phyloP scores from a whole-genome alignment of 352 stramenopile species.

The Globisporangium abappressorium region DNA sequence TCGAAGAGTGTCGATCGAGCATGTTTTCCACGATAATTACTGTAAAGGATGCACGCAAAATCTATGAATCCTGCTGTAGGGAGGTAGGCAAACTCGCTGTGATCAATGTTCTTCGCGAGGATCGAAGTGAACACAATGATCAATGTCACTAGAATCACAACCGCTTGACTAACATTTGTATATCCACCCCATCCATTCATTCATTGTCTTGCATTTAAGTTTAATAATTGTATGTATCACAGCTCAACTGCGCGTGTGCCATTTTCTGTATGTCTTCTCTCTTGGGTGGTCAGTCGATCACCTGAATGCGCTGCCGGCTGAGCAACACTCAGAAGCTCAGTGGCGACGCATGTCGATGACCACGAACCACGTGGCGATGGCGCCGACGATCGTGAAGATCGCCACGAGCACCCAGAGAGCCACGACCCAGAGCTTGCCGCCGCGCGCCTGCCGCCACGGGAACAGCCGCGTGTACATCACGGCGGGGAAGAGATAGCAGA shows the following conservation, averaged over 20 bases:
- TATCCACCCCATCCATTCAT: not conserved
- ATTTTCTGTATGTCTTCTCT: not conserved
- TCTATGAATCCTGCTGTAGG: too few relatives aligned
- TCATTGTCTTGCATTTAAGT: not conserved
- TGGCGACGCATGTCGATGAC: slow-evolving; percentile 1
- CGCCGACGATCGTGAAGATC: slow-evolving; percentile 28
- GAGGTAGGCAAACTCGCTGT: too few relatives aligned
- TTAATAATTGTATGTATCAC: slow-evolving; percentile 2
- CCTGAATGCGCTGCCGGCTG: too few relatives aligned
- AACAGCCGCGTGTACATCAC: slow-evolving; percentile 45
- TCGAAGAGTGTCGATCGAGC: too few relatives aligned
- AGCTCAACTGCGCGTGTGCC: not conserved
- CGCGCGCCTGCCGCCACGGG: slow-evolving; percentile 29
- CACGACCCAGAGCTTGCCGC: slow-evolving; percentile 15
- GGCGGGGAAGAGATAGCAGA: slow-evolving; percentile 51
- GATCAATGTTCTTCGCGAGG: too few relatives aligned
- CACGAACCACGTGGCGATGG: slow-evolving; percentile 18
- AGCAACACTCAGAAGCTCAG: not conserved
- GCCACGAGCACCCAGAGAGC: slow-evolving; percentile 25
- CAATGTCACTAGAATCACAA: too few relatives aligned
- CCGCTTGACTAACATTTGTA: too few relatives aligned
- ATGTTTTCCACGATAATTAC: too few relatives aligned
- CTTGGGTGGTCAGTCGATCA: not conserved
- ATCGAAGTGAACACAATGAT: too few relatives aligned
- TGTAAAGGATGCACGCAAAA: too few relatives aligned